These are phyloP conservation scores for Pulicaria dysenterica DNA, from an alignment of 129 eudicot genomes.

Conservation along the genomic window DNA sequence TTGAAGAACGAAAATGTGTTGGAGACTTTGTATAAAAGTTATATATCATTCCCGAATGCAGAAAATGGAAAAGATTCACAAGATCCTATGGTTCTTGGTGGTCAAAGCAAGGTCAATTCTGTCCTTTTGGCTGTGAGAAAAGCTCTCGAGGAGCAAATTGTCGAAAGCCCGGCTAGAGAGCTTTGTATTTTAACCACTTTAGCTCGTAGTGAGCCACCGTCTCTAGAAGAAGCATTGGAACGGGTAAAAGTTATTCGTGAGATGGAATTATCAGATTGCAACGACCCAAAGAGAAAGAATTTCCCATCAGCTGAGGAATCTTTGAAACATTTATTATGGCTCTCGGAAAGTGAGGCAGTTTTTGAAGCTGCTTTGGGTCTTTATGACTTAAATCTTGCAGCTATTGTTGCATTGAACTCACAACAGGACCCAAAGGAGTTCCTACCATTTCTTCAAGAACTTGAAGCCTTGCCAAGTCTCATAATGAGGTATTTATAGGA, in stretches of 20 bases:
- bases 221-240: slow-evolving; percentile 84
- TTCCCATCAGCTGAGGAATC: slow-evolving; percentile 96
- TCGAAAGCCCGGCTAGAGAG: slow-evolving; percentile 78
- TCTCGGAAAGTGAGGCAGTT: slow-evolving; percentile 82
- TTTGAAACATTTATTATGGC: slow-evolving; percentile 87
- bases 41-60: slow-evolving; percentile 45
- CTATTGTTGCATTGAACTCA: slow-evolving; percentile 94
- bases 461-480: slow-evolving; percentile 65
- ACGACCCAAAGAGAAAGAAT: slow-evolving; percentile 43
- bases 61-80: slow-evolving; percentile 32
- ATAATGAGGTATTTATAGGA: slow-evolving; percentile 49
- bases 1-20: slow-evolving; percentile 75
- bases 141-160: slow-evolving; percentile 79
- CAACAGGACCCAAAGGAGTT: slow-evolving; percentile 95
- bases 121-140: slow-evolving; percentile 66
- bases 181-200: slow-evolving; percentile 96
- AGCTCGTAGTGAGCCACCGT: slow-evolving; percentile 92
- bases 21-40: slow-evolving; percentile 70
- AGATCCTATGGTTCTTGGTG: slow-evolving; percentile 24
- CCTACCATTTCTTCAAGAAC: slow-evolving; percentile 87
- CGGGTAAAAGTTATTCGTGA: slow-evolving; percentile 77
- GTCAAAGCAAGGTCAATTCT: slow-evolving; percentile 53
- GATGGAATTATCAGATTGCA: slow-evolving; percentile 63
- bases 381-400: slow-evolving; percentile 89
- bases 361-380: slow-evolving; percentile 98